Evolutionary conservation across 352 stramenopile species (phyloP).

Genomic region (Globisporangium takayamanum): DNA sequence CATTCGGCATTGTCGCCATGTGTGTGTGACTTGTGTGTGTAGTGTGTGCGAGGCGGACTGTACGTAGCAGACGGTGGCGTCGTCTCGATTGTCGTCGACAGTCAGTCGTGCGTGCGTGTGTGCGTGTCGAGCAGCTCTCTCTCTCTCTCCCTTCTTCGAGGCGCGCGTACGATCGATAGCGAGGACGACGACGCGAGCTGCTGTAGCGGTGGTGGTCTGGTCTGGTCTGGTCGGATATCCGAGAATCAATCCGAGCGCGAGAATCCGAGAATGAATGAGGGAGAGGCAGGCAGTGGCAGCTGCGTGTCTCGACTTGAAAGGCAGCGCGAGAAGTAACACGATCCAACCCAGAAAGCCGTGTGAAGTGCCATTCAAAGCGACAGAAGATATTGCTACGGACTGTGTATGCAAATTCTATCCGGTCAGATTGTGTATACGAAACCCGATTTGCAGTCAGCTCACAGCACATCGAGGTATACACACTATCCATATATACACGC

Average conservation of each 20-base stretch:
- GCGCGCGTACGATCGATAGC: not conserved
- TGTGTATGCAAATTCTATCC: too few species aligned
- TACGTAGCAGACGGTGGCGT: not conserved
- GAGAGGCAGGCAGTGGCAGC: not conserved
- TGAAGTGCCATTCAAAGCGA: too few species aligned
- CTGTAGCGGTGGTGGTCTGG: not conserved
- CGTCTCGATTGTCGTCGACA: not conserved
- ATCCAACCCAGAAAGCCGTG: too few species aligned
- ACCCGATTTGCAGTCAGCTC: too few species aligned
- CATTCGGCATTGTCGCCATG: slow-evolving; percentile 10
- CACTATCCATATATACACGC: too few species aligned
- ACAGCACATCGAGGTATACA: too few species aligned
- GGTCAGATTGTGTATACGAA: too few species aligned
- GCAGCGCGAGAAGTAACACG: not conserved
- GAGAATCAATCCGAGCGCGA: not conserved
- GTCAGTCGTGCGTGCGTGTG: not conserved
- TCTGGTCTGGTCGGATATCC: not conserved
- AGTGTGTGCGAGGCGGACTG: not conserved
- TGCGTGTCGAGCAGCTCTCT: not conserved
- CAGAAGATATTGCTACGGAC: too few species aligned
- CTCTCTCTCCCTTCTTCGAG: not conserved
- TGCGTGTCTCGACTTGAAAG: not conserved
- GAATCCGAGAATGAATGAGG: not conserved
- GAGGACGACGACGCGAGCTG: not conserved
- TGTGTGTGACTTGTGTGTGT: not conserved